A percentile compares a stretch with the other conserved stretches of the same genome.
Conservation (phyloP, 805 yeast genomes). For the Brettanomyces anomalus region DNA sequence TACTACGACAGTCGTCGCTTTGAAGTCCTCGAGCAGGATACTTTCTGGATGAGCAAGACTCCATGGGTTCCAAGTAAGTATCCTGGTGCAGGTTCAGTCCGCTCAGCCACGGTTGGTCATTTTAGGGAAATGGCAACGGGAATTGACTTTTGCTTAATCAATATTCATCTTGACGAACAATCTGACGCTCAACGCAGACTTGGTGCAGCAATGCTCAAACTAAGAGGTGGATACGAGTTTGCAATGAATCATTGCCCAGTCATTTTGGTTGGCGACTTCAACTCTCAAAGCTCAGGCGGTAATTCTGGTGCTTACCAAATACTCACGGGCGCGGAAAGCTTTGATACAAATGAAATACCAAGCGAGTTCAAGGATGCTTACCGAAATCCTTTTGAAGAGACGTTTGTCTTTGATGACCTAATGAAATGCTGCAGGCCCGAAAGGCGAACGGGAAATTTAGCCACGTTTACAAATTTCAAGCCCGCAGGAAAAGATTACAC, state of each 20-base stretch:
- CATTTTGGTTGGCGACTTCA: constrained; percentile 50
- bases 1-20: constrained; percentile 31
- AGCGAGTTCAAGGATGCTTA: constrained; percentile 15
- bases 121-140: constrained; percentile 24
- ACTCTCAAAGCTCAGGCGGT: constrained; percentile 36
- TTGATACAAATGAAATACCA: constrained; percentile 8
- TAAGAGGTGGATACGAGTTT: constrained; percentile 29
- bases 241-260: constrained; percentile 26
- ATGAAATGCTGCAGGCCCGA: constrained; percentile 16
- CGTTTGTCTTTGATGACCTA: constrained; percentile 23
- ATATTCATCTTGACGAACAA: constrained; percentile 43
- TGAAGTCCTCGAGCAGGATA: constrained; percentile 30
- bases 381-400: constrained; percentile 6
- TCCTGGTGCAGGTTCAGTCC: constrained; percentile 31
- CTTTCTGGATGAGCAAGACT: constrained; percentile 46
- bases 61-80: constrained; percentile 42
- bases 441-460: constrained; percentile 25
- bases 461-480: constrained; percentile 34
- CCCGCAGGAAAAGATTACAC: constrained; percentile 12
- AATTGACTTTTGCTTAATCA: constrained; percentile 29
- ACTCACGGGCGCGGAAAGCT: constrained; percentile 16
- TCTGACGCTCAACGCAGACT: constrained; percentile 37
- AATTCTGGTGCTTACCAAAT: constrained; percentile 27
- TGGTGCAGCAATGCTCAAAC: constrained; percentile 34
- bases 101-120: constrained; percentile 32